A percentile compares a stretch with the other conserved stretches of the same genome.
Evolutionary conservation across 805 yeast genomes (phyloP).

Genomic region (Starmerella powellii): DNA sequence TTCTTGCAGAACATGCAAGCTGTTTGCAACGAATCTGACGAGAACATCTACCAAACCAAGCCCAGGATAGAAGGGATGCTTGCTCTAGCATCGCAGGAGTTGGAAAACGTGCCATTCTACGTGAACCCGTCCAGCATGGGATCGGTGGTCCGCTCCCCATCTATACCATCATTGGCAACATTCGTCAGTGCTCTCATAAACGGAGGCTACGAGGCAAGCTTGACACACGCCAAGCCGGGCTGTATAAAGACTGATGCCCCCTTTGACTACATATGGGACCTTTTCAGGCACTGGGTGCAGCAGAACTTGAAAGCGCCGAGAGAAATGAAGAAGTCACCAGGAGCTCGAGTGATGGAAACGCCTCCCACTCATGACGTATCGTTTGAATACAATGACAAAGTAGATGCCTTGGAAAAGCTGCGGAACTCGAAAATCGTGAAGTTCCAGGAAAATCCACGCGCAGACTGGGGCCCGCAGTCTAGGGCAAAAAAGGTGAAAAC

Average conservation of each 20-base stretch:
- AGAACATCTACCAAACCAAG: slow-evolving; percentile 57
- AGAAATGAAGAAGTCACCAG: slow-evolving; percentile 29
- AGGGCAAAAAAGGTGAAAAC: slow-evolving; percentile 28
- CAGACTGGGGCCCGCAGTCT: slow-evolving; percentile 96
- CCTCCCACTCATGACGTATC: slow-evolving; percentile 30
- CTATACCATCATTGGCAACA: slow-evolving; percentile 61
- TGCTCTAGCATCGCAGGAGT: slow-evolving; percentile 65
- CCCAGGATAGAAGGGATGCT: slow-evolving; percentile 88
- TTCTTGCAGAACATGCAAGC: slow-evolving; percentile 55
- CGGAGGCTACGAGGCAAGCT: slow-evolving; percentile 66
- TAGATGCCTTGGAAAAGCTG: slow-evolving; percentile 45
- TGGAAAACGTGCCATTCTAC: slow-evolving; percentile 58
- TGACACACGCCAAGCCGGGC: slow-evolving; percentile 81
- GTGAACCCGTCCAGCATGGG: slow-evolving; percentile 69
- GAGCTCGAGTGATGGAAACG: slow-evolving; percentile 24
- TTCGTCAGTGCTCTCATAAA: slow-evolving; percentile 74
- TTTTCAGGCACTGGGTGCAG: slow-evolving; percentile 51
- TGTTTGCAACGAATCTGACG: slow-evolving; percentile 40
- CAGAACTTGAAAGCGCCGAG: slow-evolving; percentile 33
- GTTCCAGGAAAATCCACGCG: slow-evolving; percentile 83
- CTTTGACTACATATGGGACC: slow-evolving; percentile 62
- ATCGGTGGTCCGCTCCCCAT: slow-evolving; percentile 62
- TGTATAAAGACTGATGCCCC: slow-evolving; percentile 86
- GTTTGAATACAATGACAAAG: slow-evolving; percentile 48
- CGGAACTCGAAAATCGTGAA: slow-evolving; percentile 72